Evolutionary conservation across 352 stramenopile genomes (phyloP), one percentile per base, ranked within the genome.

Genomic region (Phytophthora fragariaefolia): DNA sequence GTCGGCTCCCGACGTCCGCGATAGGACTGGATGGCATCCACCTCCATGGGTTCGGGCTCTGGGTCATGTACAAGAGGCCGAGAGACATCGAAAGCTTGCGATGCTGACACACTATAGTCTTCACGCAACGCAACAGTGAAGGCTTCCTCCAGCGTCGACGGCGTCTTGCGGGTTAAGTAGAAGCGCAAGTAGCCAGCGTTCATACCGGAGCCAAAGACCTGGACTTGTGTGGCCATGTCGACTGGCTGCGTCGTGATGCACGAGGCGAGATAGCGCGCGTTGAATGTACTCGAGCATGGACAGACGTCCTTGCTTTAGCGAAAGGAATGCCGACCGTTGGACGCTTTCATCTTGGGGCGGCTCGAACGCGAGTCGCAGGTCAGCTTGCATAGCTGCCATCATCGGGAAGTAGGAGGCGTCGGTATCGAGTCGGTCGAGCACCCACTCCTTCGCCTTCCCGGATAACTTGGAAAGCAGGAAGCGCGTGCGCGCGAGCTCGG

Each of bases 161-260:
- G 52, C 0, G 54, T 36, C 50, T 71, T 65, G 15, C 47, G 38
- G 1, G 63, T 65, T 22, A 66, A 20, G n/a, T 73, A 62, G 45
- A 69, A 69, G 20, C 58, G 63, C 32, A 65, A 42, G 18, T 63
- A 57, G 0, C 46, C 47, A 58, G 50, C 36, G 42, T 66, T 75
- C 49, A 75, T 66, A 1, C 52, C 45, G 7, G 50, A 52, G 1
- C 69, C 24, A 20, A 74, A 71, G 58, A 69, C 57, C 22, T 63
- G 28, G 32, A 73, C 58, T 30, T 76, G 54, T n/a, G n/a, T n/a
- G n/a, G n/a, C n/a, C n/a, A n/a, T n/a, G n/a, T n/a, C n/a, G n/a
- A n/a, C n/a, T n/a, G n/a, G n/a, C n/a, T n/a, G n/a, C n/a, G n/a
- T n/a, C n/a, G n/a, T n/a, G n/a, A n/a, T n/a, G n/a, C n/a, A n/a